Evolutionary conservation across 352 stramenopile species (phyloP), one percentile per base, ranked within the genome.

Genomic region (Phytophthora brassicae): DNA sequence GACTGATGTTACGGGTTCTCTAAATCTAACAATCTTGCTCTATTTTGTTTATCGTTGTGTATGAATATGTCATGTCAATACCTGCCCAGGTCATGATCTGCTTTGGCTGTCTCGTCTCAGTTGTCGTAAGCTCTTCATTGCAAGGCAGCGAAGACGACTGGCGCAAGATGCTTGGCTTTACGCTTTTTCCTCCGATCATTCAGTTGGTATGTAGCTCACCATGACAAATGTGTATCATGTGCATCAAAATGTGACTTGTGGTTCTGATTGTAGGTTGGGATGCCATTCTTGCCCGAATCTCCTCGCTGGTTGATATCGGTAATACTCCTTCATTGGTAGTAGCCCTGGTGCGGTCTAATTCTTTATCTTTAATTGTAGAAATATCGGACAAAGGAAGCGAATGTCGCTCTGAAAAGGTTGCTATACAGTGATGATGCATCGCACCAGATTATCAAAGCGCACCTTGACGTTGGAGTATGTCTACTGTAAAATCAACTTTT

Each of bases 241-340:
- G 31, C 17, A 23, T 45, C 19, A 42, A 51, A 26, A 9, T 41
- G 19, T 51, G 44, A 51, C 14, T 4, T 41, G 17, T 29, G 19
- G n/a, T 33, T 7, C 16, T 33, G 16, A 11, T 62, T 52, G 6
- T 54, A 89, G 80, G 46, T 83, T 28, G 81, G 81, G 9, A 83
- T 90, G 75, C 79, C 79, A 8, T 86, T 89, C 39, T 63, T 89
- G 4, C 81, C 81, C 0, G 81, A 90, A 60, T 90, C 81, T 7
- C 79, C 77, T 39, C 75, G 81, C 33, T 90, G 81, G 81, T 67
- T 90, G 8, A 69, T 86, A 33, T 76, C 74, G 31, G 81, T 88
- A 19, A 28, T 64, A n/a, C 17, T 46, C 14, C 9, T 35, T 36
- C 19, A 17, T 24, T 28, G 12, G 2, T 4, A 23, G n/a, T 22